Base-by-base conservation (phyloP, 495 filamentous ascomycete genomes). In the Aspergillus mulundensis region DNA sequence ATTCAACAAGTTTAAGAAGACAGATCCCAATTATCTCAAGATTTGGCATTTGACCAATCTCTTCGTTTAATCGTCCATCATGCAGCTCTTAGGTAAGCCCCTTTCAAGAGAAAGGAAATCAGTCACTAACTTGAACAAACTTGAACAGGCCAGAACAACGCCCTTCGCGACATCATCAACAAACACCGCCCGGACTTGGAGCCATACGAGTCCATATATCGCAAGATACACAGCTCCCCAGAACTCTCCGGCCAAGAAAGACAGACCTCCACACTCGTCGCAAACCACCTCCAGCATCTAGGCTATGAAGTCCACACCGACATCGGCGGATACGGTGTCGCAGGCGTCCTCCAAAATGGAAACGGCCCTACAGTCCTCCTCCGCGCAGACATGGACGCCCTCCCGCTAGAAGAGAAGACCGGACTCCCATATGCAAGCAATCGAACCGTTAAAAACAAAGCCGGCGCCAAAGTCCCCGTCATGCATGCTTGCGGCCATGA, bases 401-500 rank as follows among this genome's bases (percentile, higher is more conserved):
- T 87, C 0, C 85, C 84, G 0, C 63, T 86, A 1, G 60, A 74
- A 60, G 84, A 88, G 58, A 59, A 71, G 38, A 86, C 82, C 0
- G 76, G 73, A 0, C 66, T 86, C 1, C 66, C 69, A 11, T 87
- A 86, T 59, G 78, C 81, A 0, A 84, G 80, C 62, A 70, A 59
- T 16, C 57, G 58, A 7, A 71, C 69, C 55, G 59, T 65, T 6
- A 74, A 74, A 46, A 71, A 79, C 58, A 57, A 56, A 5, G 66
- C 79, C 19, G 83, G 83, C 3, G 51, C 61, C 0, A 66, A 69
- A 42, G 72, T 73, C 41, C 79, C 81, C 0, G 81, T 84, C 1
- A 86, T 86, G 84, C 84, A 87, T 64, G 83, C 85, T 28, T 87
- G 84, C 65, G 84, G 84, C 0, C 84, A 88, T 55, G 85, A 88